Percentiles rank a stretch among this genome's conserved stretches.
phyloP scores from a whole-genome alignment of 2,329 filamentous ascomycete species.

The Penicillium psychrosexuale region DNA sequence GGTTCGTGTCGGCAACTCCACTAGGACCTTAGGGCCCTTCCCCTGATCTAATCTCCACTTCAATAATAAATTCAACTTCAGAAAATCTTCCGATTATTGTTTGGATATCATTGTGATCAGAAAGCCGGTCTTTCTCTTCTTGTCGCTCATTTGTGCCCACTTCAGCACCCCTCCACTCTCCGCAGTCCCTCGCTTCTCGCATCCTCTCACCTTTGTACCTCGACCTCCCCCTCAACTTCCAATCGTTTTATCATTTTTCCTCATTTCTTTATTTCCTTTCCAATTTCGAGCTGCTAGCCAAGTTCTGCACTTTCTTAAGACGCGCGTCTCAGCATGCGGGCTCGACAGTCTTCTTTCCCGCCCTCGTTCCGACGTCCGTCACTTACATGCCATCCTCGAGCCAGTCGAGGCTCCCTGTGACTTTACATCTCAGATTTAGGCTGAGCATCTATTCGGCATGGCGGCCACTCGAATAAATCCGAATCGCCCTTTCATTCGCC shows the following conservation, averaged over 20 bases:
- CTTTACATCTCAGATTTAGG: slow-evolving; percentile 18
- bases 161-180: not conserved
- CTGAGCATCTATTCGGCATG: slow-evolving; percentile 28
- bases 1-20: slow-evolving; percentile 4
- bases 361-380: slow-evolving; percentile 30
- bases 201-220: not conserved
- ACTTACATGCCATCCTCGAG: slow-evolving; percentile 21
- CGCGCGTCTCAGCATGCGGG: slow-evolving; percentile 38
- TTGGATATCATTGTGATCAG: slow-evolving; percentile 2
- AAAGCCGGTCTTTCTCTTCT: slow-evolving; percentile 10
- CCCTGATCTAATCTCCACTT: slow-evolving; percentile 11
- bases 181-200: slow-evolving; percentile 2
- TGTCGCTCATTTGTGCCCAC: slow-evolving; percentile 4
- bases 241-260: not conserved
- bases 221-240: not conserved
- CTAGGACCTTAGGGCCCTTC: not conserved
- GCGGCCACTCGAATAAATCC: slow-evolving; percentile 31
- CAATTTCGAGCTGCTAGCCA: not conserved
- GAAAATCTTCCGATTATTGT: slow-evolving; percentile 9
- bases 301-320: slow-evolving; percentile 15
- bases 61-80: slow-evolving; percentile 8
- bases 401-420: slow-evolving; percentile 12
- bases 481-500: slow-evolving; percentile 30
- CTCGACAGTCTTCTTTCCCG: slow-evolving; percentile 31
- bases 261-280: not conserved